phyloP scores from a whole-genome alignment of 257 asterid species.

The Rauvolfia tetraphylla region DNA sequence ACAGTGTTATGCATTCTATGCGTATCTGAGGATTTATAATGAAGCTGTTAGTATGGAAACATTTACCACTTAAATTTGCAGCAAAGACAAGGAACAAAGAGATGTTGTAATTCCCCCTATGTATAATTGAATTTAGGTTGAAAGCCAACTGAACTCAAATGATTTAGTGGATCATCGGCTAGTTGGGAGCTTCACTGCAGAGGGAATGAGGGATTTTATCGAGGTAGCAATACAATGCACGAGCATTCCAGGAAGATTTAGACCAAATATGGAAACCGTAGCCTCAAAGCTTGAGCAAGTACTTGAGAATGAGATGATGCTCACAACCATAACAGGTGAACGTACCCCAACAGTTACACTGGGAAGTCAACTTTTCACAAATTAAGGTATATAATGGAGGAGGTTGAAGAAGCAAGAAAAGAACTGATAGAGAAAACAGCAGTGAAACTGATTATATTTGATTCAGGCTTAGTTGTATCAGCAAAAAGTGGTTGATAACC shows the following conservation, averaged over 20 bases:
- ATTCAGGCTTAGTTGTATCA: not conserved
- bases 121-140: slow-evolving; percentile 30
- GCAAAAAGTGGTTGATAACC: not conserved
- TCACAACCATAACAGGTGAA: slow-evolving; percentile 60
- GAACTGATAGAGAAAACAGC: not conserved
- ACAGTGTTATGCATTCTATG: not conserved
- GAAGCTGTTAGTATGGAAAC: not conserved
- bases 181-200: slow-evolving; percentile 51
- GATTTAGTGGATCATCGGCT: slow-evolving; percentile 48
- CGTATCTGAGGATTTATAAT: not conserved
- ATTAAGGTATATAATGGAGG: slow-evolving; percentile 14
- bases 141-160: slow-evolving; percentile 31
- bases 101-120: not conserved
- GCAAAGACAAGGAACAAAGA: not conserved
- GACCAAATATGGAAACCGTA: slow-evolving; percentile 52
- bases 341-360: slow-evolving; percentile 49
- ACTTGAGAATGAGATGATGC: slow-evolving; percentile 57
- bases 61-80: not conserved
- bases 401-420: not conserved
- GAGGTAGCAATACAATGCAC: slow-evolving; percentile 46
- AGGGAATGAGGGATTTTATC: slow-evolving; percentile 59
- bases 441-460: not conserved
- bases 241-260: slow-evolving; percentile 40
- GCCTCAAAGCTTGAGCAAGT: slow-evolving; percentile 53
- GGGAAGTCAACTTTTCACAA: slow-evolving; percentile 68